Evolutionary conservation across 148 eudicot species (phyloP), one percentile per base, ranked within the genome.

Genomic region (Fagopyrum tataricum): DNA sequence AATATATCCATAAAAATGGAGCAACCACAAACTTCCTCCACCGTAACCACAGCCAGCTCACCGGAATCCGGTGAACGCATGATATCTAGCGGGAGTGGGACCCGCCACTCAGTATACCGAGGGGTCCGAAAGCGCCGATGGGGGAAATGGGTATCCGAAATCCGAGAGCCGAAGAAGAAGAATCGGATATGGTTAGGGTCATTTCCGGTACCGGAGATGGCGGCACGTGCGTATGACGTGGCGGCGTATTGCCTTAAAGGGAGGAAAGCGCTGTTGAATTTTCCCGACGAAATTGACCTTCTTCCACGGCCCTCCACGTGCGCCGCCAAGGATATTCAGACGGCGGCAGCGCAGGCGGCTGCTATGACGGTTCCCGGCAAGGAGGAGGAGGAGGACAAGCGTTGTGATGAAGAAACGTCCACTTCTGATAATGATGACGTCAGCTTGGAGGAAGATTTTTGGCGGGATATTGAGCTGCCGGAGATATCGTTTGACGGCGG

Each of bases 61-160:
- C 74, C 81, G 46, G 81, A 68, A 41, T 21, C 78, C 52, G 26
- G 59, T 31, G 37, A 31, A 31, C 37, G 37, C 2, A 31, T 31
- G 37, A 31, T 31, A 31, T 31, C 37, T 31, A 31, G 37, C 37
- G 37, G 37, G 7, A 13, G 64, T 20, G 76, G 53, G 44, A 43
- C 75, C 47, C 49, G 44, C 55, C 41, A 40, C 70, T 89, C 93
- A 5, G 75, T 85, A 6, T 89, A 83, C 78, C 84, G 87, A 0
- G 93, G 93, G 4, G 87, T 89, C 11, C 78, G 93, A 12, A 82
- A 78, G 70, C 79, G 93, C 20, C 74, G 85, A 24, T 89, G 93
- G 93, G 93, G 93, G 1, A 87, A 85, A 81, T 89, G 93, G 93
- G 93, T 89, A 12, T 89, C 93, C 3, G 93, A 89, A 43, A 89